phyloP scores from a whole-genome alignment of 768 basidiomycete genomes.

The Pisolithus orientalis region DNA sequence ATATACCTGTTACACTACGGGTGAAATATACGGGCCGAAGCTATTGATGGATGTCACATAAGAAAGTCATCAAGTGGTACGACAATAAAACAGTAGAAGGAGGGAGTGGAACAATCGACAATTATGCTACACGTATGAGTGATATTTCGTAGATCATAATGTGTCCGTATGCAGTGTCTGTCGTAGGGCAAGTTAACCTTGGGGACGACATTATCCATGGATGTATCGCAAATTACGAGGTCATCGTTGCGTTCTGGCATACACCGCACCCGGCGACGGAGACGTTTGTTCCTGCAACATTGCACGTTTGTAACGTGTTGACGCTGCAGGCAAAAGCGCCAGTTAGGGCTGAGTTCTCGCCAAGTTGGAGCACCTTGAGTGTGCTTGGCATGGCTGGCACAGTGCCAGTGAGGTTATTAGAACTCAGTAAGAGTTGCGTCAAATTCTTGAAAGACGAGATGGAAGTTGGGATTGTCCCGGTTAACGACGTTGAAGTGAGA shows the following conservation, averaged over 20 bases:
- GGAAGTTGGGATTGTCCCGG: conserved; percentile 29
- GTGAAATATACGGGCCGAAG: no score
- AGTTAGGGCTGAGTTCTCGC: conserved; percentile 32
- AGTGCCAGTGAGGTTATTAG: conserved; percentile 31
- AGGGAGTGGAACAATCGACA: neutral
- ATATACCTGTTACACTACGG: no score
- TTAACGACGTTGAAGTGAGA: conserved; percentile 34
- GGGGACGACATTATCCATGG: neutral
- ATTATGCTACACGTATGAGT: no score
- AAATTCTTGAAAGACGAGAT: conserved; percentile 31
- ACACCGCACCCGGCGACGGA: conserved; percentile 16
- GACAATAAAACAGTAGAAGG: neutral
- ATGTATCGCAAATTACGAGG: neutral
- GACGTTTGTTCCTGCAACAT: conserved; percentile 17
- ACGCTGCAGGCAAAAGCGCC: conserved; percentile 20
- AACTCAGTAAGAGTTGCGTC: conserved; percentile 32
- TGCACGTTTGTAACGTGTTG: conserved; percentile 13
- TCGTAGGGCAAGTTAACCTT: neutral
- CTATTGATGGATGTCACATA: no score
- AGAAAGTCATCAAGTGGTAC: no score
- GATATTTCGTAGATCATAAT: no score
- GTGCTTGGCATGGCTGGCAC: conserved; percentile 32
- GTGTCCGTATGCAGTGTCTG: no score
- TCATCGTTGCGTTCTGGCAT: conserved; percentile 13
- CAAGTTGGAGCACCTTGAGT: conserved; percentile 29